These are phyloP conservation scores for Fusarium armeniacum DNA, from an alignment of 2,329 filamentous ascomycete species.

Conservation along the genomic window DNA sequence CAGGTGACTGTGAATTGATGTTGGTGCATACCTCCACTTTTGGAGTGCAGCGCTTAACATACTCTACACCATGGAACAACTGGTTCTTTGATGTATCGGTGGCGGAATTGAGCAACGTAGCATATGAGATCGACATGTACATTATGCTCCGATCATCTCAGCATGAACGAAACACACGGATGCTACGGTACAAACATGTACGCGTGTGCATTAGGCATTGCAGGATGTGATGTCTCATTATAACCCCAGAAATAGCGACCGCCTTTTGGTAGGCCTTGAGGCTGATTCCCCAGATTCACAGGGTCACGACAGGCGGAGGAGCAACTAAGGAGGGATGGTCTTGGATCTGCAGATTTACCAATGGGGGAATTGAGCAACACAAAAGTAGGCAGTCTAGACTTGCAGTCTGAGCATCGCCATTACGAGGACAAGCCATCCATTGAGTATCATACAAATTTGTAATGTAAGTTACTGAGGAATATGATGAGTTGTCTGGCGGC, in stretches of 20 bases:
- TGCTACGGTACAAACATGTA: constrained; percentile 17
- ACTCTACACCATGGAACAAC: background rate
- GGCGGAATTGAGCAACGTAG: constrained; percentile 20
- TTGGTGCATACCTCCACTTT: constrained; percentile 7
- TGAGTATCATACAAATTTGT: constrained; percentile 10
- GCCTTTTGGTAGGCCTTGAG: constrained; percentile 11
- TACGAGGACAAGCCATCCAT: constrained; percentile 10
- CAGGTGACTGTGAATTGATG: constrained; percentile 10
- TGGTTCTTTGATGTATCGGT: background rate
- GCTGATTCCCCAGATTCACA: constrained; percentile 16
- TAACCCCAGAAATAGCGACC: constrained; percentile 28
- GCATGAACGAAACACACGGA: constrained; percentile 3
- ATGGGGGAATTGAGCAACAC: constrained; percentile 30
- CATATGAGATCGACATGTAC: constrained; percentile 20
- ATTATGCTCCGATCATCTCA: background rate
- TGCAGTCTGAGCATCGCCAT: background rate
- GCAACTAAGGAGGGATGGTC: constrained; percentile 15
- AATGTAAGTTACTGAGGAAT: background rate
- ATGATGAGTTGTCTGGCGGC: constrained; percentile 15
- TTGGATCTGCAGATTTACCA: constrained; percentile 7
- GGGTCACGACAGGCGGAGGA: constrained; percentile 2
- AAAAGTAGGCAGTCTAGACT: constrained; percentile 14
- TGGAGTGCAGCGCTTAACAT: constrained; percentile 15
- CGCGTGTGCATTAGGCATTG: constrained; percentile 4
- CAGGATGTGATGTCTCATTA: constrained; percentile 21